Evolutionary conservation across 192 early-diverging fungal genomes (phyloP).

Genomic region (Spinellus fusiger): DNA sequence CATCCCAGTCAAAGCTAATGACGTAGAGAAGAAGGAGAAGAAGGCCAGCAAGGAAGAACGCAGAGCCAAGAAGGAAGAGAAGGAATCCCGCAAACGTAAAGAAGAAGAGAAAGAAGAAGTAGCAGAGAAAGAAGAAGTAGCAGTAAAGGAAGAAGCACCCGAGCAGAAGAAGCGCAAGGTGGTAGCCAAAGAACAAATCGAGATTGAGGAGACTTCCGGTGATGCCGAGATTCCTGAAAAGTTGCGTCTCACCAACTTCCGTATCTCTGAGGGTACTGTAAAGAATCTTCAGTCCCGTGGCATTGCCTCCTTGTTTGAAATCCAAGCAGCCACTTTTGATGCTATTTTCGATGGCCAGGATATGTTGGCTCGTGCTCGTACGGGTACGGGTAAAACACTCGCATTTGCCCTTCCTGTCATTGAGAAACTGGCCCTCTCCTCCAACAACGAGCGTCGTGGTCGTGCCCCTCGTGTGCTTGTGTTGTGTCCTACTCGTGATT

Average conservation of each 20-base stretch:
- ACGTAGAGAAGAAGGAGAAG: constrained; percentile 42
- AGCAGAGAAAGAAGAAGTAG: constrained; percentile 39
- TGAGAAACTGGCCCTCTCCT: constrained; percentile 41
- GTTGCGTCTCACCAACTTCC: constrained; percentile 51
- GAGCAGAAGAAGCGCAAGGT: constrained; percentile 32
- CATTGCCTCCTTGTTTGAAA: constrained; percentile 84
- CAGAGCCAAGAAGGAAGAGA: constrained; percentile 42
- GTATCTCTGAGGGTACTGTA: constrained; percentile 61
- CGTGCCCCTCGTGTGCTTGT: constrained; percentile 48
- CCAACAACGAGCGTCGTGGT: constrained; percentile 36
- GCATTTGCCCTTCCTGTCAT: constrained; percentile 79
- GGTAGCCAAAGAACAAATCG: constrained; percentile 21
- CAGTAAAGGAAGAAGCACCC: constrained; percentile 32
- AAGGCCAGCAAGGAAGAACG: constrained; percentile 36
- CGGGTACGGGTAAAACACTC: constrained; percentile 78
- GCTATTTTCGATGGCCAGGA: constrained; percentile 71
- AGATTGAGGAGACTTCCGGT: constrained; percentile 25
- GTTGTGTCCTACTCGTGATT: constrained; percentile 78
- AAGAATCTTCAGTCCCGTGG: constrained; percentile 64
- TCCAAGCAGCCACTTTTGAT: constrained; percentile 84
- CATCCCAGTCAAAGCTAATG: constrained; percentile 37
- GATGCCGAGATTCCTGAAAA: constrained; percentile 50
- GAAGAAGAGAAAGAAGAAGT: constrained; percentile 41
- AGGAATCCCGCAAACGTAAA: constrained; percentile 17
- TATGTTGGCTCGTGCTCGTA: constrained; percentile 65